phyloP scores from a whole-genome alignment of 2,329 filamentous ascomycete species.

The Tricladium varicosporioides region DNA sequence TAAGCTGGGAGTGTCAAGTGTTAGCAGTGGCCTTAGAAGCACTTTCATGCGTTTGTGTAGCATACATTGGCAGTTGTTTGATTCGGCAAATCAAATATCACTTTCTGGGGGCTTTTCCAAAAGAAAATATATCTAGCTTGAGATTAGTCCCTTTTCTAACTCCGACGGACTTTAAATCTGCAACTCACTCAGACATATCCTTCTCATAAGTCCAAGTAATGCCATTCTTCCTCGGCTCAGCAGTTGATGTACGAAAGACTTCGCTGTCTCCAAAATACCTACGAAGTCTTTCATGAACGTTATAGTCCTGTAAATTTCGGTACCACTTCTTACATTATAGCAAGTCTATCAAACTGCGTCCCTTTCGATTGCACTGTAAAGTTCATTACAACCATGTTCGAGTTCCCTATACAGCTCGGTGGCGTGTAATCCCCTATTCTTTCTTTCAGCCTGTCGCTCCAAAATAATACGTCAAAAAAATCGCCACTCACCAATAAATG shows the following conservation, averaged over 20 bases:
- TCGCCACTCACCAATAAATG: slow-evolving; percentile 68
- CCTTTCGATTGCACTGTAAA: slow-evolving; percentile 70
- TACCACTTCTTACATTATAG: slow-evolving; percentile 47
- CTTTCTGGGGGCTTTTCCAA: slow-evolving; percentile 63
- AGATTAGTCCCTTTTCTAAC: too few relatives aligned
- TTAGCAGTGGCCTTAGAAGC: slow-evolving; percentile 32
- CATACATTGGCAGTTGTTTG: slow-evolving; percentile 47
- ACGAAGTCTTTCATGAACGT: background rate
- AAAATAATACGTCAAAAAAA: slow-evolving; percentile 7
- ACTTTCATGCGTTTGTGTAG: background rate
- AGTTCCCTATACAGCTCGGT: slow-evolving; percentile 54
- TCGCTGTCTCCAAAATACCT: slow-evolving; percentile 69
- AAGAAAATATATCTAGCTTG: slow-evolving; percentile 44
- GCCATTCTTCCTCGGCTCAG: slow-evolving; percentile 66
- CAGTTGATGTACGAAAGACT: slow-evolving; percentile 80
- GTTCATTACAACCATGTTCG: slow-evolving; percentile 72
- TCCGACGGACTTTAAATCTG: background rate
- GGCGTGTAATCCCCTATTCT: slow-evolving; percentile 58
- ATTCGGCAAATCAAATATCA: slow-evolving; percentile 78
- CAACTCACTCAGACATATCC: slow-evolving; percentile 65
- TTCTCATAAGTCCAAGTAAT: slow-evolving; percentile 75
- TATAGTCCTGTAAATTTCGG: too few relatives aligned
- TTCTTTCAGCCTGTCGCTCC: background rate
- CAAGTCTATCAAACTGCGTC: slow-evolving; percentile 72
- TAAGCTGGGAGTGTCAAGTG: slow-evolving; percentile 65